Evolutionary conservation across 345 rosid genomes (phyloP).

Genomic region (Barbarea vulgaris): DNA sequence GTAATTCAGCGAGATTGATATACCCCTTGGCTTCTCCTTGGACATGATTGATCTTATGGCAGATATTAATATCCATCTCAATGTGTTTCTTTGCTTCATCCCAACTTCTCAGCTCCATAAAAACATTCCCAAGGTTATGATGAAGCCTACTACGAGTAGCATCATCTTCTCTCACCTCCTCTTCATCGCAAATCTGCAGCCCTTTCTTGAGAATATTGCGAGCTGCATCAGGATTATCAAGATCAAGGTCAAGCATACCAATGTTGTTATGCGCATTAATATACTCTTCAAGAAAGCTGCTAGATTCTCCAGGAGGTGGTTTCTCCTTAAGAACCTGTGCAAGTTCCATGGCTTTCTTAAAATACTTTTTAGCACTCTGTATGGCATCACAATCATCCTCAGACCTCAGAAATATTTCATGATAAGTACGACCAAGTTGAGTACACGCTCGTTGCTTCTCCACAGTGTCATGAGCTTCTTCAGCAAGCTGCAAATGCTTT

Average conservation of each 20-base stretch:
- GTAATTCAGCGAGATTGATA: constrained; percentile 90
- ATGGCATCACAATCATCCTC: constrained; percentile 65
- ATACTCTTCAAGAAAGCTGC: constrained; percentile 81
- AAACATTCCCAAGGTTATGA: constrained; percentile 87
- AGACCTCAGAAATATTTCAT: constrained; percentile 63
- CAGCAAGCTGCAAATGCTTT: constrained; percentile 86
- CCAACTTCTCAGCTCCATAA: constrained; percentile 73
- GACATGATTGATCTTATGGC: constrained; percentile 65
- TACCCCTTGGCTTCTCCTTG: constrained; percentile 98
- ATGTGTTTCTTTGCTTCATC: constrained; percentile 69
- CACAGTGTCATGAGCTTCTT: constrained; percentile 62
- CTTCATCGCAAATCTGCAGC: constrained; percentile 81
- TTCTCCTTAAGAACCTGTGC: constrained; percentile 66
- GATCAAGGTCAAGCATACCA: constrained; percentile 89
- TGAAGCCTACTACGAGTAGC: constrained; percentile 88
- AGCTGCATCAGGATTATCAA: constrained; percentile 82
- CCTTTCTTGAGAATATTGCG: constrained; percentile 58
- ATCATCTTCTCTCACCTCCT: constrained; percentile 73
- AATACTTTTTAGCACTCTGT: constrained; percentile 83
- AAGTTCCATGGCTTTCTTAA: constrained; percentile 76
- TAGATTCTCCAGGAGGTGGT: constrained; percentile 54
- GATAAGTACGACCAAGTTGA: constrained; percentile 91
- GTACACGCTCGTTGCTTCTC: constrained; percentile 97
- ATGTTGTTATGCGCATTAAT: constrained; percentile 90
- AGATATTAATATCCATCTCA: constrained; percentile 77